Evolutionary conservation across 1,284 basidiomycete species (phyloP).

Genomic region (Boletus mariae): DNA sequence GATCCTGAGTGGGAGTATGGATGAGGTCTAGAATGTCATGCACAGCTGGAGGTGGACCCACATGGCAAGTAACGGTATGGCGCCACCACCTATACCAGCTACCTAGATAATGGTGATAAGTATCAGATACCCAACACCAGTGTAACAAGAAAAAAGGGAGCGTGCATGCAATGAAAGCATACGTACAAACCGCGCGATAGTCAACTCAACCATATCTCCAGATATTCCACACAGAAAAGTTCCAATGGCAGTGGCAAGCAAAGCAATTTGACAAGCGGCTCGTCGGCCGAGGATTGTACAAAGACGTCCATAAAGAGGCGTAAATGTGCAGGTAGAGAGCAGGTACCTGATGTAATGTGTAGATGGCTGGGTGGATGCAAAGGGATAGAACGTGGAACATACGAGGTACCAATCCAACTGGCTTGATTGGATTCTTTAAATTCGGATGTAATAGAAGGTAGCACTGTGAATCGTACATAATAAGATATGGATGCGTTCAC

Average conservation of each 20-base stretch:
- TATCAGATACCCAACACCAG: background rate
- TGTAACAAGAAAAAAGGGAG: background rate
- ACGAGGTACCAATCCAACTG: conserved; percentile 25
- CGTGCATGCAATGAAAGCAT: background rate
- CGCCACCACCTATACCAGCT: conserved; percentile 17
- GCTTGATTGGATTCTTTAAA: conserved; percentile 22
- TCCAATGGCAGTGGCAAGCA: conserved; percentile 10
- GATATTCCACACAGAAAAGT: conserved; percentile 17
- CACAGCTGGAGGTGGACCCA: background rate
- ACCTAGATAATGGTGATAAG: conserved; percentile 5
- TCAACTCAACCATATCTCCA: conserved; percentile 15
- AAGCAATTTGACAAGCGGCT: conserved; percentile 16
- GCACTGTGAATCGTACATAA: conserved; percentile 4
- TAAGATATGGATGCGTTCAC: background rate
- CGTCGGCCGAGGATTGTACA: conserved; percentile 24
- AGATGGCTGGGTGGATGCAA: too few relatives aligned
- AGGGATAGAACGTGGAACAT: background rate
- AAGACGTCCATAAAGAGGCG: conserved; percentile 21
- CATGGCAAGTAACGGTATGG: conserved; percentile 19
- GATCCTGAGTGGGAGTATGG: conserved; percentile 12
- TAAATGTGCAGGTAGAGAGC: conserved; percentile 22
- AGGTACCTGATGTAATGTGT: conserved; percentile 8
- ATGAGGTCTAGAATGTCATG: background rate
- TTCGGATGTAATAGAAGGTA: conserved; percentile 21
- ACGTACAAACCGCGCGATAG: conserved; percentile 21